Evolutionary conservation across 345 rosid genomes (phyloP).

Genomic region (Ricinus communis): DNA sequence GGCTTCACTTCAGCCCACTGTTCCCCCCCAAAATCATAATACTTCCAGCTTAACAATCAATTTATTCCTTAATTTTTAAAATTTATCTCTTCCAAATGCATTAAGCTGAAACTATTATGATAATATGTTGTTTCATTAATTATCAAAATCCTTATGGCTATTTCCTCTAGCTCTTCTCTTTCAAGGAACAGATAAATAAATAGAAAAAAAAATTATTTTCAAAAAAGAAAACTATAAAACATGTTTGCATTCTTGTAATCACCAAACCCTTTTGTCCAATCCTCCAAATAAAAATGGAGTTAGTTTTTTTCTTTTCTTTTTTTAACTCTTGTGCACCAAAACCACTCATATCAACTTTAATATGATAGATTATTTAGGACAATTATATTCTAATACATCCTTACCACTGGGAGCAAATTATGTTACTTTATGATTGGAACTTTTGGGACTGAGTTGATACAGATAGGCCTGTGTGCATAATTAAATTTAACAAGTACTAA

Average conservation of each 20-base stretch:
- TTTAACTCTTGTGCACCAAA: not conserved
- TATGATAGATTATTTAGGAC: not conserved
- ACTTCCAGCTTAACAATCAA: too few relatives aligned
- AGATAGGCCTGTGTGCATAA: not conserved
- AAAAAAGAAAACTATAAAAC: not conserved
- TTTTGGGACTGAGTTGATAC: not conserved
- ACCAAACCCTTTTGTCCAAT: conserved; percentile 5
- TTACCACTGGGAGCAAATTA: not conserved
- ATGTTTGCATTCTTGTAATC: not conserved
- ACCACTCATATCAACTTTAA: not conserved
- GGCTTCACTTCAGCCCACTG: too few relatives aligned
- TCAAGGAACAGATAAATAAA: too few relatives aligned
- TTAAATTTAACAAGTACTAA: not conserved
- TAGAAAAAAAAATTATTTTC: too few relatives aligned
- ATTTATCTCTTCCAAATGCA: too few relatives aligned
- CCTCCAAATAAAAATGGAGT: not conserved
- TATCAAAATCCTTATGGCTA: too few relatives aligned
- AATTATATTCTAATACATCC: not conserved
- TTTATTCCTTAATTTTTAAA: too few relatives aligned
- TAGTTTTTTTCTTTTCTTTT: not conserved
- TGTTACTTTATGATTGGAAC: conserved; percentile 10
- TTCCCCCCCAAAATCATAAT: too few relatives aligned
- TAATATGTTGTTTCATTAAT: too few relatives aligned
- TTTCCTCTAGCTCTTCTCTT: too few relatives aligned
- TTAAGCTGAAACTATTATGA: too few relatives aligned